Base-by-base conservation (phyloP, 495 filamentous ascomycete species). In the Glutinoglossum americanum region DNA sequence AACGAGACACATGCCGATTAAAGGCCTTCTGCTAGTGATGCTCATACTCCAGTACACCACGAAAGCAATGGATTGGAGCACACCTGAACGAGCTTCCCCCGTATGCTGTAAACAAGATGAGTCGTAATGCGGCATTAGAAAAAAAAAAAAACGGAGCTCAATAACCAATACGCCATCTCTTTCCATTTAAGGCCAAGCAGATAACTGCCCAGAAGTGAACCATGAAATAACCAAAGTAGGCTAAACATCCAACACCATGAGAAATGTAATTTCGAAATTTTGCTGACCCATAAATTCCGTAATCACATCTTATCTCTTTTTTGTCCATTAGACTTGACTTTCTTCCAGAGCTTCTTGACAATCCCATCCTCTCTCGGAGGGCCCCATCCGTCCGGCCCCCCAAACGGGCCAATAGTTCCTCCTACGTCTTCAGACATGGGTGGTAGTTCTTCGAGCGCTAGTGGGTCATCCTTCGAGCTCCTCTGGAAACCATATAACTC, bases 401-500 rank as follows among this genome's bases (percentile, higher is more conserved):
- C 56, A 49, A 58, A 58, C 17, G 56, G 56, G 17, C 56, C 56
- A 27, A 49, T 3, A 25, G 45, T 26, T 33, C 56, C 56, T 3
- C 28, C 25, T 6, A 15, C 28, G 33, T 58, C 56, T 3, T 58
- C 56, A 2, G 56, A 41, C 56, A 58, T 58, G 27, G 54, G 54
- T 13, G 56, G 56, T 28, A 58, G 21, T 28, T 58, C 56, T 28
- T 58, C 56, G 27, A 58, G 56, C 1, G 56, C 56, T 11, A 58
- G 39, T 23, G 56, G 56, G 45, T 58, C 56, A 49, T 58, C 56
- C 19, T 51, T 51, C 9, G 28, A 37, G 33, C 54, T 45, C n/a
- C 28, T 49, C 28, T 58, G 56, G 15, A 37, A 58, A 9, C 56
- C 56, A 28, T 58, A 58, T n/a, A 58, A 23, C 2, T 4, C 32